phyloP scores from a whole-genome alignment of 805 yeast species.

The Candida palmyrensis region DNA sequence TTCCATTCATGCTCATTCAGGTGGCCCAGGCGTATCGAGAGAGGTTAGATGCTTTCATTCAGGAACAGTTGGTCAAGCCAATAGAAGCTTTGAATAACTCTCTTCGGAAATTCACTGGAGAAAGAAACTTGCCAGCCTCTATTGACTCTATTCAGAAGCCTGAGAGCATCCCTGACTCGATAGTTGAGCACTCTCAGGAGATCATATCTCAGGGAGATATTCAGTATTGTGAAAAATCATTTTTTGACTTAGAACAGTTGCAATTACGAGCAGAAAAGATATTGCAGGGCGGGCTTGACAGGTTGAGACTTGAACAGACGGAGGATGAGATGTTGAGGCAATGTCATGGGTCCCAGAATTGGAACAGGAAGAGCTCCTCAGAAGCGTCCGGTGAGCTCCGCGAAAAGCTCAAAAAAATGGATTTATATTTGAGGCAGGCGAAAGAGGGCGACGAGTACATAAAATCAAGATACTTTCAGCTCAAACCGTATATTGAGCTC shows the following conservation, averaged over 20 bases:
- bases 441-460: slow-evolving; percentile 56
- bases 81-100: slow-evolving; percentile 41
- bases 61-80: slow-evolving; percentile 41
- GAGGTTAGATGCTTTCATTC: slow-evolving; percentile 52
- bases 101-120: slow-evolving; percentile 40
- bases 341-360: slow-evolving; percentile 48
- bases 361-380: slow-evolving; percentile 48
- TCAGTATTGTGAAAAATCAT: slow-evolving; percentile 31
- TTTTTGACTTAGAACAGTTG: slow-evolving; percentile 42
- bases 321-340: slow-evolving; percentile 51
- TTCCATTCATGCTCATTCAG: slow-evolving; percentile 66
- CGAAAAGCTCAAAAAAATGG: slow-evolving; percentile 40
- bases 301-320: slow-evolving; percentile 44
- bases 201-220: slow-evolving; percentile 52
- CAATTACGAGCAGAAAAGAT: slow-evolving; percentile 36
- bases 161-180: slow-evolving; percentile 51
- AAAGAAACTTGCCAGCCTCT: slow-evolving; percentile 53
- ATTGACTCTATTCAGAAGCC: slow-evolving; percentile 58
- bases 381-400: slow-evolving; percentile 38
- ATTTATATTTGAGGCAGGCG: slow-evolving; percentile 52
- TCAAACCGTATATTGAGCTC: slow-evolving; percentile 42
- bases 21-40: slow-evolving; percentile 65
- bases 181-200: slow-evolving; percentile 52
- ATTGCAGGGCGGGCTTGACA: slow-evolving; percentile 41
- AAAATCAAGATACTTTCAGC: slow-evolving; percentile 38